Percentiles rank a stretch among this genome's conserved stretches.
phyloP scores from a whole-genome alignment of 176 grass and related monocot genomes.

The Lolium perenne region DNA sequence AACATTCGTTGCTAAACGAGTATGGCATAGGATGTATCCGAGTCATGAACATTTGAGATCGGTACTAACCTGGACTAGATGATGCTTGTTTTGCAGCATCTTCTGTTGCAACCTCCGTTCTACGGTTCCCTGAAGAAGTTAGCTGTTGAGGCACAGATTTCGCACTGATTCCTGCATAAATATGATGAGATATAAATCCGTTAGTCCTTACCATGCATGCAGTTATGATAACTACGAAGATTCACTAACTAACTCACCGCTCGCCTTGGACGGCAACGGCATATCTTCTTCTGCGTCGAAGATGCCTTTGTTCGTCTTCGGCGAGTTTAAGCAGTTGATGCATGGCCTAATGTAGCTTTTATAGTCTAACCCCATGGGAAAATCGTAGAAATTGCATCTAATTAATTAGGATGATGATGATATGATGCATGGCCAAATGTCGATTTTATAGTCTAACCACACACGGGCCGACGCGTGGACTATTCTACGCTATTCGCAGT shows the following conservation, averaged over 20 bases:
- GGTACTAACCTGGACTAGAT: neutral
- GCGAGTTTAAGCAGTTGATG: neutral
- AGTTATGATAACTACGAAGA: neutral
- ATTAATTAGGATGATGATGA: neutral
- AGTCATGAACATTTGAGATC: too few relatives aligned
- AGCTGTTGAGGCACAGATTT: too few relatives aligned
- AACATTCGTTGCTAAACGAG: neutral
- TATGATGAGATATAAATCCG: neutral
- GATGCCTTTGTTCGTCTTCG: neutral
- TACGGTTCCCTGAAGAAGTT: too few relatives aligned
- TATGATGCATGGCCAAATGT: neutral
- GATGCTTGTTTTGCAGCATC: neutral
- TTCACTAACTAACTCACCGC: neutral
- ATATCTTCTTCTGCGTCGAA: neutral
- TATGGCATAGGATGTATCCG: neutral
- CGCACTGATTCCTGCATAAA: neutral
- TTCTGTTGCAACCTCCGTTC: neutral
- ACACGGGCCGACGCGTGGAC: neutral
- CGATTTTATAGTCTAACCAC: too few relatives aligned
- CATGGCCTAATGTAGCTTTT: neutral
- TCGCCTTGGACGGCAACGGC: neutral
- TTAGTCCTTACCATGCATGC: neutral
- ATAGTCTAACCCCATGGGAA: neutral
- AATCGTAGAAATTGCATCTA: neutral
- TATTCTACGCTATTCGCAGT: too few relatives aligned